Percentiles rank a stretch among this genome's conserved stretches.
phyloP scores from a whole-genome alignment of 2,329 filamentous ascomycete species.

The Aspergillus sp. region DNA sequence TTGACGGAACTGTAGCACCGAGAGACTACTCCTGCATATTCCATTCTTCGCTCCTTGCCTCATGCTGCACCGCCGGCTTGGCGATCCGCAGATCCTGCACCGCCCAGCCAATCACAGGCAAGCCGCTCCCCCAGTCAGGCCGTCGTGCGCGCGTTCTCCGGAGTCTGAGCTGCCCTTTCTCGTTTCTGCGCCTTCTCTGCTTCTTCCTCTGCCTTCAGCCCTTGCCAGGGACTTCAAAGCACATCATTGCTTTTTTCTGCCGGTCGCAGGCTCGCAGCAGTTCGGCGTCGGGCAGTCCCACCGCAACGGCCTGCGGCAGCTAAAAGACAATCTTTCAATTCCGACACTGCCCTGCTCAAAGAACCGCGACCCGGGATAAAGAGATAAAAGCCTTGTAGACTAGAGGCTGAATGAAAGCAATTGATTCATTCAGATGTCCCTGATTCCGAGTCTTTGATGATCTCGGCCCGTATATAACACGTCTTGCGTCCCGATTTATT shows the following conservation, averaged over 20 bases:
- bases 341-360: not conserved
- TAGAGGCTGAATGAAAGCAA: not conserved
- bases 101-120: not conserved
- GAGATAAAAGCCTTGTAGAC: slow-evolving; percentile 2
- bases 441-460: not conserved
- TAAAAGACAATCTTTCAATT: not conserved
- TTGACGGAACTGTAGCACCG: not conserved
- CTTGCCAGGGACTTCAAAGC: not conserved
- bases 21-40: not conserved
- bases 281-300: slow-evolving; percentile 1
- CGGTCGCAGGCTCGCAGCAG: not conserved
- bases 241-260: slow-evolving; percentile 4
- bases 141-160: slow-evolving; percentile 9
- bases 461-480: not conserved
- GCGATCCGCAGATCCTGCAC: slow-evolving; percentile 19
- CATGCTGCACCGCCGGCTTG: slow-evolving; percentile 20
- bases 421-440: not conserved
- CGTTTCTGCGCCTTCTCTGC: not conserved
- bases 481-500: not conserved
- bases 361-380: not conserved
- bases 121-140: slow-evolving; percentile 13
- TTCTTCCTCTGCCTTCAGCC: not conserved
- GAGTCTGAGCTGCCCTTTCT: not conserved
- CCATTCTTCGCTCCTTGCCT: slow-evolving; percentile 11
- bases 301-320: not conserved